phyloP scores from a whole-genome alignment of 116 monocot species.

The Phalaenopsis hybrid region DNA sequence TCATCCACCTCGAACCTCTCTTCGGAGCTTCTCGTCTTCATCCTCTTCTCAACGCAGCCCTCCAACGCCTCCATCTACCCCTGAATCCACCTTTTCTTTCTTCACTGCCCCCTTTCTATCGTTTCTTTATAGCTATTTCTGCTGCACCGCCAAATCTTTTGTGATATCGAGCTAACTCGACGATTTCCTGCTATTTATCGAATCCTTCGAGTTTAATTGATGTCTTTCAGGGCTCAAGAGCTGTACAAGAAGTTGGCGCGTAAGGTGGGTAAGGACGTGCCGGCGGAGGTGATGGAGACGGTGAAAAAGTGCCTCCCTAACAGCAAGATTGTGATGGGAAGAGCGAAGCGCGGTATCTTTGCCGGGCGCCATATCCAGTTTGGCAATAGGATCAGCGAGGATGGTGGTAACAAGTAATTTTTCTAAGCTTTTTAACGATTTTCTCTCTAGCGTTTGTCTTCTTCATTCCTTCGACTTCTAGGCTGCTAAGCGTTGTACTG shows the following conservation, averaged over 20 bases:
- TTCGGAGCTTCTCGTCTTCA: too few species aligned
- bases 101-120: too few species aligned
- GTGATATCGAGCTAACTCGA: background rate
- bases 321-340: conserved; percentile 66
- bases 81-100: too few species aligned
- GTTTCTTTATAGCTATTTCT: too few species aligned
- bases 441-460: background rate
- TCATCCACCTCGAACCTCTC: too few species aligned
- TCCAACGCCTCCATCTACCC: too few species aligned
- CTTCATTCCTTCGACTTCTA: background rate
- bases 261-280: conserved; percentile 41
- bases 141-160: background rate
- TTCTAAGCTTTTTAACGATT: background rate
- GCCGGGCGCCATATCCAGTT: conserved; percentile 96
- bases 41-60: too few species aligned
- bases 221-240: conserved; percentile 69
- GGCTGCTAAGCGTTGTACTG: background rate
- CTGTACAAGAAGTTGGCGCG: conserved; percentile 66
- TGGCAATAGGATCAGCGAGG: conserved; percentile 80
- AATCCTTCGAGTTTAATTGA: conserved; percentile 8
- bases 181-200: background rate
- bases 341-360: conserved; percentile 82
- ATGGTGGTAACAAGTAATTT: conserved; percentile 85
- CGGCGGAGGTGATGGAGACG: conserved; percentile 43
- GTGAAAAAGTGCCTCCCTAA: conserved; percentile 55